Conservation (phyloP, 1,284 basidiomycete species). For the Exobasidium rhododendri region DNA sequence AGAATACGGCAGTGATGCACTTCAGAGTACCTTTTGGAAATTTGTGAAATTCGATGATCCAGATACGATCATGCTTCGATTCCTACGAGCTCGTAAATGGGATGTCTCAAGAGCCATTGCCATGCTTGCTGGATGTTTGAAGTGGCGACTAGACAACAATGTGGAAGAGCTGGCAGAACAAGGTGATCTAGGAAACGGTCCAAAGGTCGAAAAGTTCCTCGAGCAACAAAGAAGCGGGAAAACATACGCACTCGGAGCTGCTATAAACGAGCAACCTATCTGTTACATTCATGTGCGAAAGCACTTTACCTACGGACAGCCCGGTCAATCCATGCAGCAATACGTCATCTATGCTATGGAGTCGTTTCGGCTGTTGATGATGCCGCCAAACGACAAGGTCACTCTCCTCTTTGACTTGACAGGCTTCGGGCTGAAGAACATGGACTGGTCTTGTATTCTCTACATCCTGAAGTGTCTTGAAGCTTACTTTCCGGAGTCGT, state of each 20-base stretch:
- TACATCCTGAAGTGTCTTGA: slow-evolving; percentile 51
- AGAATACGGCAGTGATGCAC: slow-evolving; percentile 52
- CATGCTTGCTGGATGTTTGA: slow-evolving; percentile 53
- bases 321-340: slow-evolving; percentile 49
- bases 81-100: slow-evolving; percentile 56
- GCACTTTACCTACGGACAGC: slow-evolving; percentile 48
- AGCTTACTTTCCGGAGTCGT: slow-evolving; percentile 56
- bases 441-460: slow-evolving; percentile 49
- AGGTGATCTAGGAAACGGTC: slow-evolving; percentile 53
- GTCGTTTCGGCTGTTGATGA: slow-evolving; percentile 51
- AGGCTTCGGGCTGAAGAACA: slow-evolving; percentile 47
- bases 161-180: slow-evolving; percentile 54
- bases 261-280: slow-evolving; percentile 52
- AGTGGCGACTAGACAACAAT: slow-evolving; percentile 39
- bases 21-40: slow-evolving; percentile 54
- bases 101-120: slow-evolving; percentile 54
- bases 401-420: slow-evolving; percentile 54
- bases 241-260: slow-evolving; percentile 53
- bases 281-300: slow-evolving; percentile 49
- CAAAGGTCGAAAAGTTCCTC: slow-evolving; percentile 52
- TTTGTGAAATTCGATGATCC: slow-evolving; percentile 51
- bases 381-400: slow-evolving; percentile 54
- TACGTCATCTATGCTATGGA: slow-evolving; percentile 53
- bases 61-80: slow-evolving; percentile 52
- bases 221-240: slow-evolving; percentile 54